Base-by-base conservation (phyloP, 1,139 yeast species). In the Blastobotrys apis region DNA sequence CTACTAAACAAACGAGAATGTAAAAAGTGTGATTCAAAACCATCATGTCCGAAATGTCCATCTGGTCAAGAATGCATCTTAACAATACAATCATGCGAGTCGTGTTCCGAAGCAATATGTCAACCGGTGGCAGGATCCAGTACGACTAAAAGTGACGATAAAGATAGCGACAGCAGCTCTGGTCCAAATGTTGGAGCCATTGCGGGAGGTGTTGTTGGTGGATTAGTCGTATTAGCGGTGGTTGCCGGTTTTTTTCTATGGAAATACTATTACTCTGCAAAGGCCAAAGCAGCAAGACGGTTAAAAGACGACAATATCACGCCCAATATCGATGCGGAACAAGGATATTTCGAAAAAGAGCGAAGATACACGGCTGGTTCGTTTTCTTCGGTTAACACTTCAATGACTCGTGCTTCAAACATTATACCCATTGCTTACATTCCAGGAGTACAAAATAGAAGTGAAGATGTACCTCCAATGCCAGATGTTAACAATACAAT, bases 381-480 rank as follows among this genome's bases (percentile, higher is more conserved):
- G 1, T 39, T 55, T 39, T 48, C 57, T 5, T 49, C 59, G 15
- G 50, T 56, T 25, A 55, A 55, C 43, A 53, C 59, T 12, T 42
- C 53, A 16, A 40, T 83, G 44, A 81, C 92, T 6, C 78, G 84
- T 53, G 94, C 94, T 3, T 84, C 94, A 6, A 88, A 90, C 63
- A 81, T 90, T 50, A 75, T 88, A 50, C 96, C 96, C n/a, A 83
- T 88, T 52, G 95, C 95, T 2, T 88, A 88, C 62, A 86, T 88
- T 49, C 97, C 97, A 0, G 97, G 97, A 32, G 96, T 87, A 15
- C 55, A 58, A 29, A 48, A 53, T 20, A 47, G 44, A 30, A 45
- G 37, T 12, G 33, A 37, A 25, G 37, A 43, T 6, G 42, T 43
- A 12, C 50, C 44, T 43, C 45, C 45, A 37, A 46, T 36, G 47